Evolutionary conservation across 495 filamentous ascomycete species (phyloP), one percentile per base, ranked within the genome.

Genomic region (Tuber aestivum): DNA sequence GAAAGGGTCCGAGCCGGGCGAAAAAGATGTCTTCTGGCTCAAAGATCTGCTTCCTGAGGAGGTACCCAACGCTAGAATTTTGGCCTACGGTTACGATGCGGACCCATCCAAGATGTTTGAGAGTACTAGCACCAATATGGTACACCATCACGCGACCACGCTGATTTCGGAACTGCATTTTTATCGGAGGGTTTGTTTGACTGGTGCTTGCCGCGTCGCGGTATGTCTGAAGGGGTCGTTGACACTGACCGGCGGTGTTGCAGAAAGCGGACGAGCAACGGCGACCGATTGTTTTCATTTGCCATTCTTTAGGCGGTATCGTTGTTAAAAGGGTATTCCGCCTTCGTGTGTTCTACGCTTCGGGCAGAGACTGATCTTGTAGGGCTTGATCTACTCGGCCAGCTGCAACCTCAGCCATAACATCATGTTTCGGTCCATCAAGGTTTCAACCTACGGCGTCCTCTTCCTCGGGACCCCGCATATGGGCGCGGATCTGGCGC

Each of bases 401-500:
- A 91, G 87, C 70, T 84, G 92, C 32, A 88, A 87, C 12, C 89
- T 87, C 48, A 89, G 89, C 73, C 89, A 91, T 78, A 90, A 90
- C 27, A 88, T 92, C 80, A 90, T 93, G 77, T 86, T 92, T 8
- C 89, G 93, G 40, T 93, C 92, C 8, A 89, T 97, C 38, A 94
- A 89, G 78, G 90, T 94, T 14, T 94, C 92, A 3, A 95, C 93
- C 0, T 97, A 91, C 75, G 93, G 92, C 32, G 90, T 96, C 41
- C 86, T 97, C 37, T 97, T 97, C 81, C 87, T 97, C 42, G 93
- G 93, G 32, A 96, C 93, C n/a, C 93, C 93, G 14, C 93, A 97
- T 81, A 90, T 88, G 69, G 93, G 93, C 0, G 89, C 92, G 4
- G 91, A 93, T 77, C 81, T 92, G 21, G 93, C 93, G 12, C 89